Base-by-base conservation (phyloP, 192 early-diverging fungal genomes). In the Podila epicladia region DNA sequence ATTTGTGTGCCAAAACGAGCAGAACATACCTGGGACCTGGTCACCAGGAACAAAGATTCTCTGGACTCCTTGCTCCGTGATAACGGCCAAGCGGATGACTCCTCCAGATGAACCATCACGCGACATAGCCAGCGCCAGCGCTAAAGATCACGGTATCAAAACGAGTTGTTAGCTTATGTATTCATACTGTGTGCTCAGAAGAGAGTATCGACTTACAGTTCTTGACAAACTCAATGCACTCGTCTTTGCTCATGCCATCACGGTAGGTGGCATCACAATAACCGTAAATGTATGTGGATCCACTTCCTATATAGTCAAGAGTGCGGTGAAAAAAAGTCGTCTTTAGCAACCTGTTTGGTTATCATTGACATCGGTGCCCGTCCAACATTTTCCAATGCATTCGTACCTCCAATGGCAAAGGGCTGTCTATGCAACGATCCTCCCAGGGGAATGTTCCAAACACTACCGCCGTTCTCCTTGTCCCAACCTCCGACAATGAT, bases 401-500 rank as follows among this genome's bases (percentile, higher is more conserved):
- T 55, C 53, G 53, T 73, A 87, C 86, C 98, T 62, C 95, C 96
- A 73, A 98, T 94, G 7, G 97, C 89, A 90, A 95, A 98, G n/a
- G 94, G 92, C 67, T 93, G 90, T 75, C 91, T 91, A 82, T 98
- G 96, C 29, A 99, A 62, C 19, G 95, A 95, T 35, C 98, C 98
- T 58, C 97, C 98, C 13, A 98, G 83, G 29, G 96, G 95, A 37
- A 99, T 90, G 63, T 90, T 91, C 82, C 94, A 99, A 13, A 99
- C 96, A 49, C 90, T 89, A 6, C 92, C 93, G 17, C 97, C 97
- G 63, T 94, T 87, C 64, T 93, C 85, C 78, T 96, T 91, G 84
- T 99, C 98, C 96, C 96, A 98, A 41, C 98, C 98, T 28, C 91
- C 98, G 32, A 98, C 93, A 84, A 99, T 99, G 71, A 99, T 97